These are phyloP conservation scores for Dipodascus geniculatus DNA, from an alignment of 805 yeast species.

Conservation along the genomic window DNA sequence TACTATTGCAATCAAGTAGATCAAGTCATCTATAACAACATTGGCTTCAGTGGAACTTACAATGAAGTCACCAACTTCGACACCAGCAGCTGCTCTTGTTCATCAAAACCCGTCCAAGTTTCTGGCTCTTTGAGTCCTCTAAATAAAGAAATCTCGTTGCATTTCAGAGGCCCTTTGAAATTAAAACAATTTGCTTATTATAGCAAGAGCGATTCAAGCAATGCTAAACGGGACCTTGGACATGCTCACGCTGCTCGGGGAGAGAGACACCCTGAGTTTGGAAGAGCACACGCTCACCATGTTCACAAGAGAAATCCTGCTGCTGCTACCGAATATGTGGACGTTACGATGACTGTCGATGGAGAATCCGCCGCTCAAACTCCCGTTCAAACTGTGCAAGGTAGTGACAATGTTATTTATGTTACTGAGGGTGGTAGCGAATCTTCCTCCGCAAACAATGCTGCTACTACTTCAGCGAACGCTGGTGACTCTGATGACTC, in stretches of 20 bases:
- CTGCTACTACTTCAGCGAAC: neutral
- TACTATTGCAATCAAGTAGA: constrained; percentile 67
- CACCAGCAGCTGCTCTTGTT: constrained; percentile 55
- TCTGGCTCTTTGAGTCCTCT: constrained; percentile 68
- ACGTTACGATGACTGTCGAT: constrained; percentile 37
- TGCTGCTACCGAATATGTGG: constrained; percentile 44
- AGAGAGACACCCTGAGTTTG: neutral
- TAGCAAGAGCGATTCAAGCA: constrained; percentile 36
- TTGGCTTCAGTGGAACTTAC: constrained; percentile 83
- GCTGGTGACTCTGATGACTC: constrained; percentile 12
- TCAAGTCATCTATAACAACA: constrained; percentile 54
- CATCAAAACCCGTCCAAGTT: constrained; percentile 42
- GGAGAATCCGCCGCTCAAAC: constrained; percentile 6
- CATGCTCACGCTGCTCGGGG: constrained; percentile 8
- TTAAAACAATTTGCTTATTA: constrained; percentile 83
- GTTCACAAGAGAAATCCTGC: constrained; percentile 46
- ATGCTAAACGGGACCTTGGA: constrained; percentile 43
- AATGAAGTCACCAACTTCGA: constrained; percentile 72
- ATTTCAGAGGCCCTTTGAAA: constrained; percentile 81
- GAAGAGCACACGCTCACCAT: constrained; percentile 32
- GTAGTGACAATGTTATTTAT: neutral
- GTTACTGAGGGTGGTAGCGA: neutral
- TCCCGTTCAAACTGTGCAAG: neutral
- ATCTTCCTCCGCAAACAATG: neutral
- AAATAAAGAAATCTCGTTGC: constrained; percentile 78